Conservation (phyloP, 805 yeast species). For the Pichia paraexigua region DNA sequence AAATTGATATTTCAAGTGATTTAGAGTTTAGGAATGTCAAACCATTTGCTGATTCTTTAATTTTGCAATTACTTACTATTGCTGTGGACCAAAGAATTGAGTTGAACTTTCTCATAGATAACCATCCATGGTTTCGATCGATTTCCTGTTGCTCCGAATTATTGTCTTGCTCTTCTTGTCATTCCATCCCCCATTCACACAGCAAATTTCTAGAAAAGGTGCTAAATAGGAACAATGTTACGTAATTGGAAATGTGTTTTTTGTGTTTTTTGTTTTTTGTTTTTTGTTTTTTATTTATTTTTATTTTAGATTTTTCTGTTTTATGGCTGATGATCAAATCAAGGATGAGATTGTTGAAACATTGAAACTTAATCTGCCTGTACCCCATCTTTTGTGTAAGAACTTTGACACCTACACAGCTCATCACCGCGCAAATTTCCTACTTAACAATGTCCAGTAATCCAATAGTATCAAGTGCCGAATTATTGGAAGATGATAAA, state of each 20-base stretch:
- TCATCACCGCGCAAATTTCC: background rate
- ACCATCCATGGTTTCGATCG: background rate
- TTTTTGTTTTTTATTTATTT: too few relatives aligned
- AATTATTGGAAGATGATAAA: constrained; percentile 41
- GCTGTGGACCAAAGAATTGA: background rate
- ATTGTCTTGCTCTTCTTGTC: background rate
- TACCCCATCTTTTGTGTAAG: too few relatives aligned
- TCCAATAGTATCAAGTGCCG: constrained; percentile 7
- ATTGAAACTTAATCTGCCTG: background rate
- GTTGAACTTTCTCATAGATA: background rate
- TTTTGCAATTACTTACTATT: constrained; percentile 1
- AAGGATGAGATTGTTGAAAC: background rate
- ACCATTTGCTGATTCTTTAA: background rate
- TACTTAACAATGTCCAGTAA: background rate
- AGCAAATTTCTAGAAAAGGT: background rate
- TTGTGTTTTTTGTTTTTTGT: background rate
- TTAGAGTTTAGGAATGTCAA: background rate
- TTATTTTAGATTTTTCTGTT: too few relatives aligned
- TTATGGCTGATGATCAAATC: too few relatives aligned
- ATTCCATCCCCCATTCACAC: background rate
- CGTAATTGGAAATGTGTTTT: background rate
- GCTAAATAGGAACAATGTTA: background rate
- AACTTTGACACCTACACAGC: too few relatives aligned
- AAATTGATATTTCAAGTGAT: background rate
- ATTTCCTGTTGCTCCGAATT: background rate